Base-by-base conservation (phyloP, 306 rosid genomes). In the Lathyrus aphaca region DNA sequence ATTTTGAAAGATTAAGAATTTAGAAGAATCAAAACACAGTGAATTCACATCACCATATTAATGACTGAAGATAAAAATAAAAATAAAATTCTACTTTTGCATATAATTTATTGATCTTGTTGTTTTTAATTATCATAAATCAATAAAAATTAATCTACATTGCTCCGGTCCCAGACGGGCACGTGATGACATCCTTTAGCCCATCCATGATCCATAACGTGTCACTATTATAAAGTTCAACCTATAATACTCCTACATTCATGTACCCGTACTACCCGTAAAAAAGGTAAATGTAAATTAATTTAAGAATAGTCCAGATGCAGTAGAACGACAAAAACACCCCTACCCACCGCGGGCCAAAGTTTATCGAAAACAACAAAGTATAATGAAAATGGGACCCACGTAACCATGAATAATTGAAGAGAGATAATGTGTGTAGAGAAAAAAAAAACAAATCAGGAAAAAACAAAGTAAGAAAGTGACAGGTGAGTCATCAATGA, bases 351-450 rank as follows among this genome's bases (percentile, higher is more conserved):
- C 11, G 10, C 6, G 10, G 39, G 8, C 55, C 74, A 48, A 35
- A 25, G 16, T 23, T 60, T 14, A 10, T 10, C 17, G 48, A 71
- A 72, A 67, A 32, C 3, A 68, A 72, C 79, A 75, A 8, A 9
- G 49, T 55, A 8, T 10, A 61, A 59, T 13, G n/a, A 0, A n/a
- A 8, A 30, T 69, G 82, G 86, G 84, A 35, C 78, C 86, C 76
- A 46, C 0, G 39, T 0, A 18, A 1, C 2, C 3, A 15, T 1
- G 10, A 37, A 59, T 5, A 66, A 57, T 57, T 66, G 55, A 60
- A 42, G 44, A 16, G 43, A 56, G 71, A 76, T 37, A 58, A 19
- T 39, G 66, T 35, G 39, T 35, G 39, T 32, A 13, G 30, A 53
- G 39, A 15, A 5, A 12, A 5, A n/a, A n/a, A 12, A n/a, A 32